Evolutionary conservation across 306 rosid species (phyloP).

Genomic region (Heteromeles arbutifolia): DNA sequence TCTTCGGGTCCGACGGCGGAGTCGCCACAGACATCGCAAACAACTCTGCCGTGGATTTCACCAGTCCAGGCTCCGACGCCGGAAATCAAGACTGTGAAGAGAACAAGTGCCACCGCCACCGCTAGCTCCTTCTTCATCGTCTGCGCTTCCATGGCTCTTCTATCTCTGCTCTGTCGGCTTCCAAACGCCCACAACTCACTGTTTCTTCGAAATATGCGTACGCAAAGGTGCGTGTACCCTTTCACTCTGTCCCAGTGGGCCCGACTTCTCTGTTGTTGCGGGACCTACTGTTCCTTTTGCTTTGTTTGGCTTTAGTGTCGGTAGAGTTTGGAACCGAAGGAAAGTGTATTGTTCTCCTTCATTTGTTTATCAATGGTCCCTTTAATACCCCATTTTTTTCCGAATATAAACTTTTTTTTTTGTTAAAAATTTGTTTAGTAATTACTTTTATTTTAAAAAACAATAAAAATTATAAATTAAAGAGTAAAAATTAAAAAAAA

Average conservation of each 20-base stretch:
- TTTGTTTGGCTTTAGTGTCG: constrained; percentile 7
- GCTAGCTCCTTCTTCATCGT: constrained; percentile 22
- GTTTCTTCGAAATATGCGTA: neutral
- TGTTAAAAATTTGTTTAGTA: too few relatives aligned
- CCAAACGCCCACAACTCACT: constrained; percentile 17
- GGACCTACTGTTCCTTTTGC: constrained; percentile 14
- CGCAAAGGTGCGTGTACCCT: neutral
- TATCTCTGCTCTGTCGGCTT: neutral
- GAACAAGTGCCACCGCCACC: constrained; percentile 22
- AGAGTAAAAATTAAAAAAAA: too few relatives aligned
- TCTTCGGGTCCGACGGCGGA: constrained; percentile 90
- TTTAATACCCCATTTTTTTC: too few relatives aligned
- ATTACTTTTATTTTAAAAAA: too few relatives aligned
- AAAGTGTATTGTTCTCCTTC: too few relatives aligned
- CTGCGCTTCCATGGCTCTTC: constrained; percentile 37
- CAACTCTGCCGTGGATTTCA: constrained; percentile 88
- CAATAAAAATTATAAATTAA: too few relatives aligned
- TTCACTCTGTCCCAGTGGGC: neutral
- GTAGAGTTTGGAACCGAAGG: neutral
- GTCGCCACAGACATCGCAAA: constrained; percentile 89
- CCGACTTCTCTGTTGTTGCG: neutral
- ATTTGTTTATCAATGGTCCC: too few relatives aligned
- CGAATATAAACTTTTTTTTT: too few relatives aligned
- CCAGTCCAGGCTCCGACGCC: constrained; percentile 81
- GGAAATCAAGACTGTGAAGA: constrained; percentile 26